phyloP scores from a whole-genome alignment of 768 basidiomycete species.

The Suillus discolor region DNA sequence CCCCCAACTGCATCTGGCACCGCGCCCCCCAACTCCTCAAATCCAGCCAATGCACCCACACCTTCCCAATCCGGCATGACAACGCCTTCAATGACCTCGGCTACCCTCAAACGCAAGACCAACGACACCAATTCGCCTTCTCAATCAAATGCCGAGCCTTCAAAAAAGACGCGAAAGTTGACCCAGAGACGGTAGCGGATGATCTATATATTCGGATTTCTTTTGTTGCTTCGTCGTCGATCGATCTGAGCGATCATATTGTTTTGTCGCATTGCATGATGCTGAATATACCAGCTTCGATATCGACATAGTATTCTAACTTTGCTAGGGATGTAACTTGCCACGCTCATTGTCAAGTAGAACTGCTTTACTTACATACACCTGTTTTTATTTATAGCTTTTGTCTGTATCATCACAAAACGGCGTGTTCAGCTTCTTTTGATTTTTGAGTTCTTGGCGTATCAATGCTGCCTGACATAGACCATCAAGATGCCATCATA shows the following conservation, averaged over 20 bases:
- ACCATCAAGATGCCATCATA: neutral
- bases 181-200: slow-evolving; percentile 40
- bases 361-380: slow-evolving; percentile 22
- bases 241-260: slow-evolving; percentile 3
- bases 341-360: slow-evolving; percentile 16
- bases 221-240: slow-evolving; percentile 10
- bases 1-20: slow-evolving; percentile 47
- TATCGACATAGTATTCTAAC: slow-evolving; percentile 27
- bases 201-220: slow-evolving; percentile 26
- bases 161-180: slow-evolving; percentile 59
- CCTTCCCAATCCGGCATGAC: slow-evolving; percentile 43
- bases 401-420: slow-evolving; percentile 33
- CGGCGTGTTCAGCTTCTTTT: neutral
- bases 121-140: slow-evolving; percentile 53
- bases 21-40: slow-evolving; percentile 29
- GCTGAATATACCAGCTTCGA: slow-evolving; percentile 8
- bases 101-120: slow-evolving; percentile 59
- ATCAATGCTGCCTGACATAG: neutral
- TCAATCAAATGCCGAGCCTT: slow-evolving; percentile 46
- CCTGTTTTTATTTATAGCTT: slow-evolving; percentile 38
- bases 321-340: slow-evolving; percentile 27
- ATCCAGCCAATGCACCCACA: slow-evolving; percentile 40
- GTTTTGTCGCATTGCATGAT: slow-evolving; percentile 15
- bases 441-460: neutral
- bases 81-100: slow-evolving; percentile 49